Percentiles rank a stretch among this genome's conserved stretches.
Conservation (phyloP, 129 eudicot species). For the Flaveria brownii region DNA sequence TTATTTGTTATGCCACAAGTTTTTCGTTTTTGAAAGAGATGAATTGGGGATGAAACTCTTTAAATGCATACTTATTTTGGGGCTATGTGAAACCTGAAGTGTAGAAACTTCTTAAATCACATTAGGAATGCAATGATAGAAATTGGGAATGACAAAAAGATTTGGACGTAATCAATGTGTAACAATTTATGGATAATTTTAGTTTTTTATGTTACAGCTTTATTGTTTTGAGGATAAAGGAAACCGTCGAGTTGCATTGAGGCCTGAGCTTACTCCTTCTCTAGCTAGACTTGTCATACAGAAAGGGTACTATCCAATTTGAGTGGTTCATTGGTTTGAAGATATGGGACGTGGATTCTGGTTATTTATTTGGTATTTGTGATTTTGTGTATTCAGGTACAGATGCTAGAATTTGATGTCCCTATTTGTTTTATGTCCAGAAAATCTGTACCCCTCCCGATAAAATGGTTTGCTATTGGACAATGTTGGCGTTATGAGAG, state of each 20-base stretch:
- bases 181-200: neutral
- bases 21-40: neutral
- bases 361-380: constrained; percentile 47
- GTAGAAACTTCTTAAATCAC: too few species aligned
- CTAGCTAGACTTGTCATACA: constrained; percentile 97
- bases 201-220: constrained; percentile 51
- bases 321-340: constrained; percentile 15
- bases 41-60: too few species aligned
- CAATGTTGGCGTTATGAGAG: constrained; percentile 99
- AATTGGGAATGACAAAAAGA: neutral
- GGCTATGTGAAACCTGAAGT: too few species aligned
- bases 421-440: constrained; percentile 82
- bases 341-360: constrained; percentile 9
- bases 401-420: constrained; percentile 69
- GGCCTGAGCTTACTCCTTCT: constrained; percentile 99
- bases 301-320: constrained; percentile 61
- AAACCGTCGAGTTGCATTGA: constrained; percentile 90
- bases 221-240: constrained; percentile 98
- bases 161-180: neutral
- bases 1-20: neutral
- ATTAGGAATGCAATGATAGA: too few species aligned
- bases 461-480: constrained; percentile 98
- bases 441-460: constrained; percentile 88
- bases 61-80: too few species aligned
- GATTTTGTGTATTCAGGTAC: constrained; percentile 62